Evolutionary conservation across 805 yeast genomes (phyloP), one percentile per base, ranked within the genome.

Genomic region (Candida incommunis): DNA sequence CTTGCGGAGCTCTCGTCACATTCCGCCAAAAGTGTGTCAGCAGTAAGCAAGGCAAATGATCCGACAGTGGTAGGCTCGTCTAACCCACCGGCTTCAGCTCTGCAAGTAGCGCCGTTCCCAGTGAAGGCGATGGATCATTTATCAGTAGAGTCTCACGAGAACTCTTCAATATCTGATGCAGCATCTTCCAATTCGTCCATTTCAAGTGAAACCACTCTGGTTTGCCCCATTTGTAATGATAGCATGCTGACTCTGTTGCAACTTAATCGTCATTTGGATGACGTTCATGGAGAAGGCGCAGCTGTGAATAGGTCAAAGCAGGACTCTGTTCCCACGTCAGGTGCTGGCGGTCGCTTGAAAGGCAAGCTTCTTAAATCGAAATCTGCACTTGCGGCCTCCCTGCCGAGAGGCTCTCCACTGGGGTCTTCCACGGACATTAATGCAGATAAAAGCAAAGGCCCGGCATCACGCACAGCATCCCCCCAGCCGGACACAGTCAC

Each of bases 161-260:
- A 7, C 11, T 31, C 37, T 7, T 31, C 37, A 5, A 16, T 31
- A 11, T 31, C 37, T 4, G 37, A 31, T 31, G 37, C 37, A 11
- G 37, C 37, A 7, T 31, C 37, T 31, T 5, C 18, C 13, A 31
- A 7, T 18, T 31, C 37, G 9, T 31, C 37, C 7, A n/a, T 31
- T 5, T 31, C 37, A 11, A 9, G 18, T 16, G 37, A 31, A 31
- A 22, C 42, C 7, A 44, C 29, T n/a, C 43, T 57, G 15, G 25
- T 44, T 16, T 85, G 95, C 54, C 94, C 95, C 1, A 78, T 85
- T 1, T 85, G 95, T 55, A 60, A 65, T 13, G 80, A 76, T 47
- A 42, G 60, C 1, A 76, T 81, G 79, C 60, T 74, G 4, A 69
- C 72, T 3, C 50, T 61, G 31, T 37, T 48, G 21, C 80, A 74